Conservation (phyloP, 2,329 filamentous ascomycete species). For the Ascochyta viciae-villosae region DNA sequence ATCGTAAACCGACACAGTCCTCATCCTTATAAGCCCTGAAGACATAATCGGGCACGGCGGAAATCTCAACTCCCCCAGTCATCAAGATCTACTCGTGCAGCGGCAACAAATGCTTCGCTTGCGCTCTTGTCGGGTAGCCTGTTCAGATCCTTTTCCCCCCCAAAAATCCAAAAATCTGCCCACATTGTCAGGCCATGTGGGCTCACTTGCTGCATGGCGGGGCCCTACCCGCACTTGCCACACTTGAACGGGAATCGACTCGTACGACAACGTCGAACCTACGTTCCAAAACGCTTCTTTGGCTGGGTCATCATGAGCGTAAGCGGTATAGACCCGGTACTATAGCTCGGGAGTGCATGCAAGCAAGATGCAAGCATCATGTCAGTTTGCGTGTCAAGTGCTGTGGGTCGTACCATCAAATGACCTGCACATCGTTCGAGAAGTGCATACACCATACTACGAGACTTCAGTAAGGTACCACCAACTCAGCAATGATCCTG, state of each 20-base stretch:
- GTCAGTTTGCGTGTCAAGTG: slow-evolving; percentile 1
- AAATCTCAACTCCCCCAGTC: background rate
- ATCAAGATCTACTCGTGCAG: background rate
- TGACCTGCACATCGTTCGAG: too few relatives aligned
- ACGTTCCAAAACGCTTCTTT: too few relatives aligned
- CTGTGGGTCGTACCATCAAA: too few relatives aligned
- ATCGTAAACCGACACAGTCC: too few relatives aligned
- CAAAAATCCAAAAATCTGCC: slow-evolving; percentile 8
- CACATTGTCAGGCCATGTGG: slow-evolving; percentile 19
- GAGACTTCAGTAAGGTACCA: background rate
- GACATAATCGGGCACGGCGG: background rate
- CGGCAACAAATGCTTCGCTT: background rate
- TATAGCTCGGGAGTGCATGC: slow-evolving; percentile 6
- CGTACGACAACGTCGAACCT: slow-evolving; percentile 6
- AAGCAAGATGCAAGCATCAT: slow-evolving; percentile 5
- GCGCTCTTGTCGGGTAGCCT: background rate
- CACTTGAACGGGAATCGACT: slow-evolving; percentile 8
- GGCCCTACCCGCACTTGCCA: slow-evolving; percentile 11
- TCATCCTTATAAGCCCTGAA: too few relatives aligned
- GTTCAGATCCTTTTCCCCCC: background rate
- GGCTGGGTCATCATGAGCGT: too few relatives aligned
- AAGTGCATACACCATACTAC: background rate
- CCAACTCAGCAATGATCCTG: slow-evolving; percentile 2
- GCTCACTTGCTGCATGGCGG: slow-evolving; percentile 9
- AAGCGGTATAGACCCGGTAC: background rate